Conservation (phyloP, 108 stramenopile genomes). For the Cylindrotheca closterium region DNA sequence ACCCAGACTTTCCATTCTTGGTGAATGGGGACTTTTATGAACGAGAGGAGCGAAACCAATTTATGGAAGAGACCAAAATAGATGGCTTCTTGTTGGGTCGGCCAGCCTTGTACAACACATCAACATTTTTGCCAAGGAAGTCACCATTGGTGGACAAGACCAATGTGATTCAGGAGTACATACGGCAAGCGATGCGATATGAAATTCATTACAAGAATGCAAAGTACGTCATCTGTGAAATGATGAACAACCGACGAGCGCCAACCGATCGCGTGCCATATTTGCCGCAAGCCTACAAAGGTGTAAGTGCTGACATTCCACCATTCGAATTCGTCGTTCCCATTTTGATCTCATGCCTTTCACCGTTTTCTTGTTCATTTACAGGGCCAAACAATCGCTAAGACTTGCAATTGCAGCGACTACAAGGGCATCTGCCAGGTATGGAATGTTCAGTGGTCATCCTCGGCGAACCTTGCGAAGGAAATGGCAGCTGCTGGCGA, state of each 20-base stretch:
- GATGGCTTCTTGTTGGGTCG: constrained; percentile 92
- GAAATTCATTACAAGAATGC: constrained; percentile 84
- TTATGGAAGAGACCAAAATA: constrained; percentile 58
- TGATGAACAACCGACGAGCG: constrained; percentile 86
- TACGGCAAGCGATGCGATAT: constrained; percentile 69
- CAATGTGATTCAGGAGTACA: constrained; percentile 84
- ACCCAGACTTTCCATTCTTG: constrained; percentile 60
- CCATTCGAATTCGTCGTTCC: too few relatives aligned
- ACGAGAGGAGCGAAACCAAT: constrained; percentile 62
- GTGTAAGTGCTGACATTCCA: too few relatives aligned
- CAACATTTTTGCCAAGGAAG: constrained; percentile 57
- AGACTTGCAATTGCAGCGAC: constrained; percentile 60
- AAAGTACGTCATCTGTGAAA: constrained; percentile 95
- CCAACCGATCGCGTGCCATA: constrained; percentile 50
- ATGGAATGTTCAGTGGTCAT: constrained; percentile 54
- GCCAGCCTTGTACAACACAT: constrained; percentile 90
- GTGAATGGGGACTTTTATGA: constrained; percentile 95
- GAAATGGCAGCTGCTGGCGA: constrained; percentile 32
- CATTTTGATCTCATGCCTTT: too few relatives aligned
- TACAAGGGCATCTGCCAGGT: constrained; percentile 69
- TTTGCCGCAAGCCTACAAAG: constrained; percentile 48
- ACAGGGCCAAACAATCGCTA: constrained; percentile 61
- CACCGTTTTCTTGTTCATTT: not conserved
- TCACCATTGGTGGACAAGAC: constrained; percentile 61
- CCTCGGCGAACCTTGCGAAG: not conserved